Evolutionary conservation across 495 filamentous ascomycete genomes (phyloP).

Genomic region (Chaetomium fimeti): DNA sequence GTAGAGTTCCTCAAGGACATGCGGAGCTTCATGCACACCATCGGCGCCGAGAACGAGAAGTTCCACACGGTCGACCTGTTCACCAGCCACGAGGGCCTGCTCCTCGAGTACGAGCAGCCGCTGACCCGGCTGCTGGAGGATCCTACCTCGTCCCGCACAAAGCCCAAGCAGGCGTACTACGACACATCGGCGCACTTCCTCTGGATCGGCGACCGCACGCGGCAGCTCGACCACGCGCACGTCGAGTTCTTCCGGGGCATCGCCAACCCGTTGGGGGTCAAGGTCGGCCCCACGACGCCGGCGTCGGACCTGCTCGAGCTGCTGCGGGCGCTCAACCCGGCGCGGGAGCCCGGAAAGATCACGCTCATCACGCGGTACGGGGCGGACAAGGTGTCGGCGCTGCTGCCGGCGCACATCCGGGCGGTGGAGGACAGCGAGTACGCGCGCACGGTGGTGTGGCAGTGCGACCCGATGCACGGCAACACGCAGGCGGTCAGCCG

Average conservation of each 20-base stretch:
- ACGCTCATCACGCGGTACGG: slow-evolving; percentile 96
- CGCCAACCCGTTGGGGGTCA: slow-evolving; percentile 92
- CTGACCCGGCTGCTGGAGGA: slow-evolving; percentile 73
- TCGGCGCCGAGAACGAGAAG: slow-evolving; percentile 85
- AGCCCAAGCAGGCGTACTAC: slow-evolving; percentile 58
- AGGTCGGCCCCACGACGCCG: slow-evolving; percentile 84
- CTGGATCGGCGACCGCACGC: slow-evolving; percentile 96
- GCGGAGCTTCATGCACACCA: slow-evolving; percentile 90
- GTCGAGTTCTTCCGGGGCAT: slow-evolving; percentile 97
- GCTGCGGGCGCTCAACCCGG: slow-evolving; percentile 81
- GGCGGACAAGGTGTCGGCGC: slow-evolving; percentile 62
- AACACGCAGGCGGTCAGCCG: slow-evolving; percentile 68
- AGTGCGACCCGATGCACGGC: slow-evolving; percentile 98
- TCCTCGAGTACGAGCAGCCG: slow-evolving; percentile 90
- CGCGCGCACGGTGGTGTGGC: slow-evolving; percentile 83
- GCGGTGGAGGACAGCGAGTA: slow-evolving; percentile 71
- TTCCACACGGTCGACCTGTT: slow-evolving; percentile 93
- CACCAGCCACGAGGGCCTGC: slow-evolving; percentile 91
- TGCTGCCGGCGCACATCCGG: slow-evolving; percentile 79
- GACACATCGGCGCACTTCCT: slow-evolving; percentile 95
- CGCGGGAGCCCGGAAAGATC: slow-evolving; percentile 79
- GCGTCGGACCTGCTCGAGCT: slow-evolving; percentile 69
- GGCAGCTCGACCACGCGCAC: slow-evolving; percentile 87
- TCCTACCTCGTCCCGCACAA: slow-evolving; percentile 44
- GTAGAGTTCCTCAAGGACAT: slow-evolving; percentile 86